Evolutionary conservation across 208 protist genomes (phyloP), one percentile per base, ranked within the genome.

Genomic region (Paratrypanosoma confusum): DNA sequence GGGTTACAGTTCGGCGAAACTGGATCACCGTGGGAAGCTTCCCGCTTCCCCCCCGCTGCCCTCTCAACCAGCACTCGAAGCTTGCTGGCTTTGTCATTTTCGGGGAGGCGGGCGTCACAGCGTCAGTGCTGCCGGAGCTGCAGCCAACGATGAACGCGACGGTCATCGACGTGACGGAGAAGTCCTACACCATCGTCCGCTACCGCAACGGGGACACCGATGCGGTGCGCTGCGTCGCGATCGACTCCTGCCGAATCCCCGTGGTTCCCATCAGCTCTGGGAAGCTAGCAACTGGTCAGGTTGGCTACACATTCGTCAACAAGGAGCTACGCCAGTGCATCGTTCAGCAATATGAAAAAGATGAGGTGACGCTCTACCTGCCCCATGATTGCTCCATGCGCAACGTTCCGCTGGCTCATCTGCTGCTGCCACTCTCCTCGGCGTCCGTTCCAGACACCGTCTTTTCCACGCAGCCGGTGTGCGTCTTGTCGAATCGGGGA

Each of bases 51-150:
- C 18, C 21, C 5, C 10, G 3, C 23, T 17, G 21, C n/a, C 33
- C 20, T 20, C 18, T 34, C 24, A 5, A 13, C 1, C 29, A 51
- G 7, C 10, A 22, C 40, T n/a, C 46, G 41, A 32, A 36, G 63
- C 25, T 80, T 17, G 41, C 82, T 17, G 58, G 65, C 50, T 93
- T 93, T 57, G 81, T 93, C 18, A 24, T 85, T 10, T 73, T 93
- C 32, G 78, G 81, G 20, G 60, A 67, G 31, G 72, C 73, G 20
- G 62, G 71, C 32, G 68, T 56, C 1, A 68, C 46, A 14, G 78
- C 54, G 8, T 76, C 69, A 27, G 60, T 93, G 21, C 73, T 68
- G 24, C 73, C 84, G 11, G 84, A 90, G 24, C 49, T 54, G 13
- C 45, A 41, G 5, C 42, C 53, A 20, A 77, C 72, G 1, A 31